Base-by-base conservation (phyloP, 139 green algal genomes). In the Pleodorina starrii region DNA sequence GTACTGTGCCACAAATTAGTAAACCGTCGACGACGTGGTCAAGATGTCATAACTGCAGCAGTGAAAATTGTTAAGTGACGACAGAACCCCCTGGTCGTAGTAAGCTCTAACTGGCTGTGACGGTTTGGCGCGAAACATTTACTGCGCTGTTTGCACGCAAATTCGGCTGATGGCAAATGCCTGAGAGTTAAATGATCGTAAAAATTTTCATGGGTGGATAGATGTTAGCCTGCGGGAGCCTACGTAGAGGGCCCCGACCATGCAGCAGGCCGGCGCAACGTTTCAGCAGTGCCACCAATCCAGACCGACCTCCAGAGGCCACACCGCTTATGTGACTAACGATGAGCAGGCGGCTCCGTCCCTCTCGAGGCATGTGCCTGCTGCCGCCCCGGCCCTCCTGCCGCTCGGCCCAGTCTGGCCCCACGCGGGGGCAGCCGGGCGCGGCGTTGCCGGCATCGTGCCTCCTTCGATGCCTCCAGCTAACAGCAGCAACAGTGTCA, bases 51-150 rank as follows among this genome's bases (percentile, higher is more conserved):
- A n/a, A n/a, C n/a, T n/a, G n/a, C n/a, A n/a, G n/a, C n/a, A n/a
- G n/a, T n/a, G n/a, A n/a, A n/a, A n/a, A n/a, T n/a, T n/a, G n/a
- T n/a, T n/a, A n/a, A n/a, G n/a, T n/a, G n/a, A n/a, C n/a, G n/a
- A n/a, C n/a, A n/a, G n/a, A n/a, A n/a, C n/a, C n/a, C n/a, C n/a
- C n/a, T n/a, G n/a, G n/a, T n/a, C n/a, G n/a, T n/a, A n/a, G n/a
- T n/a, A n/a, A n/a, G n/a, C n/a, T n/a, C n/a, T n/a, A n/a, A n/a
- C n/a, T n/a, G n/a, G n/a, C n/a, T n/a, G n/a, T n/a, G n/a, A n/a
- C n/a, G n/a, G 91, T 66, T 66, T 66, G 54, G 54, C 54, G 54
- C 54, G 54, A 66, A 66, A 12, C 54, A 66, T 12, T 66, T 66
- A 25, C 25, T 21, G 54, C 6, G 5, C 5, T 12, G 7, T 12